Base-by-base conservation (phyloP, 352 stramenopile genomes). In the Pythium oligandrum region DNA sequence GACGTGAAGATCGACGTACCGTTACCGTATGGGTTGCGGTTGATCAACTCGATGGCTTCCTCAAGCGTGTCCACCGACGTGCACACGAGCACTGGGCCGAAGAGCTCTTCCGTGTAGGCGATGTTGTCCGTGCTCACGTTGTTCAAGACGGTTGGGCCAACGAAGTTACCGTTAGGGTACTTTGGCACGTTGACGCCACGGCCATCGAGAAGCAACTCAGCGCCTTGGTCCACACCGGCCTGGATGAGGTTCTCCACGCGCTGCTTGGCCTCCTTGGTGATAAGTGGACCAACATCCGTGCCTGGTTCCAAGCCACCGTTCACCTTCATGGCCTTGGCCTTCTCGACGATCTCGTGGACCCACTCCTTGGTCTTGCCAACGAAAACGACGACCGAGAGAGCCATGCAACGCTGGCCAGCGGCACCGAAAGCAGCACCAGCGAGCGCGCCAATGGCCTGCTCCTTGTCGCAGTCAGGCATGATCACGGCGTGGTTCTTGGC, bases 401-500 rank as follows among this genome's bases (percentile, higher is more conserved):
- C 96, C 96, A 99, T 99, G 74, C 96, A 99, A 51, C 96, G 85
- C 81, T 99, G 95, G 39, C 96, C 96, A 7, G 96, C 96, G 38
- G 96, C 96, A n/a, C 96, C 96, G 67, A 99, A 98, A 4, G 90
- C 90, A 10, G 96, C 95, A 7, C 90, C 93, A 10, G 90, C 72
- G 42, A 98, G 64, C n/a, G 89, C 84, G 53, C 84, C 84, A 49
- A 97, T 57, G 7, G 88, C 79, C 43, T 89, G 78, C 39, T 96
- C 80, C 68, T 97, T 97, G 66, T 97, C 76, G 37, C 84, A 90
- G 78, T 98, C 96, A 30, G 93, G 87, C 63, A 99, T 73, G 46
- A 99, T 85, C 12, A 98, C 88, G n/a, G 86, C 94, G 78, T 99
- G 96, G 75, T 99, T 99, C 82, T 99, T 99, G 52, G 96, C 96